A percentile compares a stretch with the other conserved stretches of the same genome.
phyloP scores from a whole-genome alignment of 2,329 filamentous ascomycete species.

The Aspergillus intermedius region DNA sequence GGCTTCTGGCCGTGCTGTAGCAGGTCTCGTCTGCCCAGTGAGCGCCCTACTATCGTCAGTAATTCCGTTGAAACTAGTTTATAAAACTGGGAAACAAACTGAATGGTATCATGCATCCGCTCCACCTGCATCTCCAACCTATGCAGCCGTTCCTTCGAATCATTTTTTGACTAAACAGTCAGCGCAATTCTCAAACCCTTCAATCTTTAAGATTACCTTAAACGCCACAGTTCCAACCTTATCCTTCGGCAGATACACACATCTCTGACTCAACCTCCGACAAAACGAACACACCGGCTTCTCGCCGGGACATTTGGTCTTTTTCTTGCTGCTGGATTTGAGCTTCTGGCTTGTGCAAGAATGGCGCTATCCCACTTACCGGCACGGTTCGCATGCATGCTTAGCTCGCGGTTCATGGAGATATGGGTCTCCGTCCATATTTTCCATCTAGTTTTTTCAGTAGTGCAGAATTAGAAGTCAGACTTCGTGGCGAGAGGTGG shows the following conservation, averaged over 20 bases:
- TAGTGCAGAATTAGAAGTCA: too few species aligned
- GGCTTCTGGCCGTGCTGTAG: background rate
- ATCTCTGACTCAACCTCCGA: conserved; percentile 4
- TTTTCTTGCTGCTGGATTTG: conserved; percentile 2
- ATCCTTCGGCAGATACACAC: background rate
- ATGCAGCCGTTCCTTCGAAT: background rate
- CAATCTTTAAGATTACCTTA: background rate
- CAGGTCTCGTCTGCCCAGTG: background rate
- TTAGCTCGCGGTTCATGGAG: too few species aligned
- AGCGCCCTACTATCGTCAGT: background rate
- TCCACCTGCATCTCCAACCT: background rate
- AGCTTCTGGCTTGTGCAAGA: background rate
- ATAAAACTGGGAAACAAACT: background rate
- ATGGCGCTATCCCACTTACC: background rate
- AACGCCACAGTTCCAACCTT: background rate
- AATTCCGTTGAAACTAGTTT: too few species aligned
- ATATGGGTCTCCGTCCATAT: too few species aligned
- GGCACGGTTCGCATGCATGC: conserved; percentile 8
- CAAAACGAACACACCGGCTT: conserved; percentile 6
- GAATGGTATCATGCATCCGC: background rate
- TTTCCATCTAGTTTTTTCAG: too few species aligned
- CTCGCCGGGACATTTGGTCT: conserved; percentile 7
- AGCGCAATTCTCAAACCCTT: background rate
- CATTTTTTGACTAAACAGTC: background rate
- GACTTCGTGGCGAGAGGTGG: too few species aligned